These are phyloP conservation scores for Xylariomycetidae sp. DNA, from an alignment of 2,329 filamentous ascomycete species.

Conservation along the genomic window DNA sequence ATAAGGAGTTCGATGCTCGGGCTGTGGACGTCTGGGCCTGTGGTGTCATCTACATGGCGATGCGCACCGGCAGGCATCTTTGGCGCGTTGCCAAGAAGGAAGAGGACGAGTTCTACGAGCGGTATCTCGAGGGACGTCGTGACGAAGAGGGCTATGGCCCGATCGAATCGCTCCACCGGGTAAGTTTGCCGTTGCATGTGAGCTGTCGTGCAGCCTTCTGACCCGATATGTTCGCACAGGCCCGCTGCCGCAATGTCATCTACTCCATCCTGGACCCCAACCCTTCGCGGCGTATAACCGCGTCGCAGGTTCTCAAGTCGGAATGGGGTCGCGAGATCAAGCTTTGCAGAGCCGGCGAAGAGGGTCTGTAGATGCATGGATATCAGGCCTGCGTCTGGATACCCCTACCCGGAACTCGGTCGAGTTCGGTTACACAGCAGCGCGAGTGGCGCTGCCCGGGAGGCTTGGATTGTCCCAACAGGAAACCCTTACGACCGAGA, in stretches of 20 bases:
- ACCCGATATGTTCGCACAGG: conserved; percentile 46
- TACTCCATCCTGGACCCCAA: conserved; percentile 98
- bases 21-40: conserved; percentile 99
- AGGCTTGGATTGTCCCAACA: too few relatives aligned
- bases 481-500: conserved; percentile 16
- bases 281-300: conserved; percentile 84
- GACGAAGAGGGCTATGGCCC: conserved; percentile 95
- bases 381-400: conserved; percentile 1
- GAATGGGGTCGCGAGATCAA: conserved; percentile 99
- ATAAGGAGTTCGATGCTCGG: conserved; percentile 92
- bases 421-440: too few relatives aligned
- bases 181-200: conserved; percentile 43
- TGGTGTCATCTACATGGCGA: conserved; percentile 99
- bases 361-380: conserved; percentile 62
- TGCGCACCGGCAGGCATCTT: conserved; percentile 90
- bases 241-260: conserved; percentile 95
- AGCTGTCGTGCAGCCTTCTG: conserved; percentile 10
- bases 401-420: too few relatives aligned
- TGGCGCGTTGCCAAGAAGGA: conserved; percentile 97
- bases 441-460: too few relatives aligned
- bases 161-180: conserved; percentile 90
- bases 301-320: conserved; percentile 93
- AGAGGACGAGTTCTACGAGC: conserved; percentile 94
- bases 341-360: conserved; percentile 91
- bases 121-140: conserved; percentile 86